Conservation (phyloP, 768 basidiomycete genomes). For the Boletus subparvulus region DNA sequence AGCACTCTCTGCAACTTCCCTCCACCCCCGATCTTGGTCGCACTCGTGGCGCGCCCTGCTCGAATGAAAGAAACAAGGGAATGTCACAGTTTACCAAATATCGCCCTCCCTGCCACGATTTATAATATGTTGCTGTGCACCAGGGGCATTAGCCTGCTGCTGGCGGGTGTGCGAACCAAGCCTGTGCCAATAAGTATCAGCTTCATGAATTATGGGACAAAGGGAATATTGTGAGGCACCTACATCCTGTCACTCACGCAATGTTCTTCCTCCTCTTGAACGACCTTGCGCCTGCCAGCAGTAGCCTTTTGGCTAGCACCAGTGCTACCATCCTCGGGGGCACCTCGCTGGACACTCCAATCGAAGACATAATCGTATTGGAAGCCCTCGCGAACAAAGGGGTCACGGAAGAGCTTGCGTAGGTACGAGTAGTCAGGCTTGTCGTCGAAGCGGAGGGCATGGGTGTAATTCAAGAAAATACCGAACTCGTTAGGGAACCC, state of each 20-base stretch:
- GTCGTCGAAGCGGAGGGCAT: conserved; percentile 98
- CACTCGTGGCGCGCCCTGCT: conserved; percentile 43
- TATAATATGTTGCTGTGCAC: conserved; percentile 44
- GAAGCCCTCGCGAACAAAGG: conserved; percentile 95
- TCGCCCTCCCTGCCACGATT: conserved; percentile 45
- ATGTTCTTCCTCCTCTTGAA: conserved; percentile 84
- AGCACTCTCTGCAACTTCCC: conserved; percentile 34
- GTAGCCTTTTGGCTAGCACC: conserved; percentile 62
- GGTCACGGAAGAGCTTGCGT: conserved; percentile 97
- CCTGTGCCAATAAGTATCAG: conserved; percentile 43
- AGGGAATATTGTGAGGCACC: conserved; percentile 33
- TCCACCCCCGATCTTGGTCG: conserved; percentile 44
- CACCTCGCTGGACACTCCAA: conserved; percentile 86
- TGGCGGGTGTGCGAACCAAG: conserved; percentile 86
- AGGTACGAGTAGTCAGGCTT: conserved; percentile 99
- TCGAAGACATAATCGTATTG: conserved; percentile 99
- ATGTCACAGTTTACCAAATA: conserved; percentile 41
- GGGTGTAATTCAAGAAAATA: conserved; percentile 98
- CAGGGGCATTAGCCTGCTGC: conserved; percentile 56
- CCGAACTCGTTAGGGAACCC: conserved; percentile 99
- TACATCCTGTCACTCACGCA: conserved; percentile 82
- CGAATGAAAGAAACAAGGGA: conserved; percentile 34
- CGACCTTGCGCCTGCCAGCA: conserved; percentile 71
- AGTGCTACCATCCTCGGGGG: conserved; percentile 63
- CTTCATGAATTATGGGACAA: conserved; percentile 8